A percentile compares a stretch with the other conserved stretches of the same genome.
phyloP scores from a whole-genome alignment of 2,329 filamentous ascomycete genomes.

The Metarhizium anisopliae region DNA sequence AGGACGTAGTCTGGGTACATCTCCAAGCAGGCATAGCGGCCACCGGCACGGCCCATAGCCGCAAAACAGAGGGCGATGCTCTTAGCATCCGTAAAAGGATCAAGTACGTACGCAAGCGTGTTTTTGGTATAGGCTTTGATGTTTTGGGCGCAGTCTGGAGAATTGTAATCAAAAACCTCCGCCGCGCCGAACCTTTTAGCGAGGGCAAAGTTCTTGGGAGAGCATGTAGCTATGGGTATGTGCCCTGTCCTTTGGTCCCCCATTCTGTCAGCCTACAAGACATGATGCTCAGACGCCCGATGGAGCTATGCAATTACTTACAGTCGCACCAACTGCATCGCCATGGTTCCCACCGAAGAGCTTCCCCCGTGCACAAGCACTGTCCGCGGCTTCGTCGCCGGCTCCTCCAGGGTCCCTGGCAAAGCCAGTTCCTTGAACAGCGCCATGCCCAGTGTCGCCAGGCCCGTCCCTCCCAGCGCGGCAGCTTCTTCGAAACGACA shows the following conservation, averaged over 20 bases:
- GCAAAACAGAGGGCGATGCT: conserved; percentile 18
- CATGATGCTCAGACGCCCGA: no score
- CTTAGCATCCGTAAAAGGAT: conserved; percentile 13
- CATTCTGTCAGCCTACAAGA: no score
- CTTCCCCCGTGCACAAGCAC: no score
- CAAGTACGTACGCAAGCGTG: conserved; percentile 16
- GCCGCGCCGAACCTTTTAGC: no score
- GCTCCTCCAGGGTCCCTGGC: no score
- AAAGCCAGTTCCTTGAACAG: no score
- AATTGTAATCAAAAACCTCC: conserved; percentile 32
- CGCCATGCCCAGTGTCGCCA: no score
- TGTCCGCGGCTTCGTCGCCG: no score
- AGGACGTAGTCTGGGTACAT: neutral
- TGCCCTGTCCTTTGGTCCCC: no score
- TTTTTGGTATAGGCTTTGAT: conserved; percentile 16
- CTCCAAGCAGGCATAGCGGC: conserved; percentile 21
- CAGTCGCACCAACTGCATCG: no score
- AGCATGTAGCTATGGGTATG: conserved; percentile 26
- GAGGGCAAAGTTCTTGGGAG: conserved; percentile 7
- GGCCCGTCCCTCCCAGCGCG: conserved; percentile 28
- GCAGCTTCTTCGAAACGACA: conserved; percentile 39
- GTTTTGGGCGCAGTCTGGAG: conserved; percentile 13
- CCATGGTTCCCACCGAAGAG: no score
- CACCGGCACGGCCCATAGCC: conserved; percentile 13
- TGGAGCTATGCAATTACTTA: no score